Conservation (phyloP, 805 yeast genomes). For the Suhomyces prunicola region DNA sequence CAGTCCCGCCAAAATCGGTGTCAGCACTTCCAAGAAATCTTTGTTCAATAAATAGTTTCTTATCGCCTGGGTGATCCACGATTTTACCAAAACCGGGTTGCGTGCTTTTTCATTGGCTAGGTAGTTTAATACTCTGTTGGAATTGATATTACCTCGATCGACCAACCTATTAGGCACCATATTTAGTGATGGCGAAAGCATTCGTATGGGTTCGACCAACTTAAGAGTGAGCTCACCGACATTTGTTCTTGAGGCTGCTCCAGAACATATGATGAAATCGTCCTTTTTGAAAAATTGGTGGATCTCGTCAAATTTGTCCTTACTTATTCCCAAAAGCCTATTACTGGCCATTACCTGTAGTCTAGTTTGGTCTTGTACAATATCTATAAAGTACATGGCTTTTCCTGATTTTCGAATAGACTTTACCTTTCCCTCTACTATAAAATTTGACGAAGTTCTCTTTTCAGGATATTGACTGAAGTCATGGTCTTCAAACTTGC, state of each 20-base stretch:
- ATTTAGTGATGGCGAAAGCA: slow-evolving; percentile 64
- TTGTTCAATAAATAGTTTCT: slow-evolving; percentile 52
- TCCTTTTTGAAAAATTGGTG: slow-evolving; percentile 59
- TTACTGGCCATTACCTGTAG: slow-evolving; percentile 64
- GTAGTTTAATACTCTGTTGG: slow-evolving; percentile 72
- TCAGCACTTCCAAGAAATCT: slow-evolving; percentile 77
- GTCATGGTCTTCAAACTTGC: slow-evolving; percentile 21
- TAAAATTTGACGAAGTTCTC: slow-evolving; percentile 4
- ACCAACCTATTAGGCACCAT: slow-evolving; percentile 64
- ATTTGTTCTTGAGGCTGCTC: slow-evolving; percentile 71
- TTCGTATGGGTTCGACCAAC: slow-evolving; percentile 42
- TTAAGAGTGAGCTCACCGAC: slow-evolving; percentile 77
- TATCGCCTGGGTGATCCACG: slow-evolving; percentile 51
- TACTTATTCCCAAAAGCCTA: slow-evolving; percentile 41
- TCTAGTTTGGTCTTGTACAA: slow-evolving; percentile 54
- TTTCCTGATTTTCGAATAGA: slow-evolving; percentile 65
- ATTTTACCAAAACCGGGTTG: slow-evolving; percentile 48
- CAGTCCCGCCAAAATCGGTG: slow-evolving; percentile 74
- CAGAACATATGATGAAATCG: slow-evolving; percentile 64
- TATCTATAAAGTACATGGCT: slow-evolving; percentile 66
- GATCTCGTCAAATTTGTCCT: slow-evolving; percentile 38
- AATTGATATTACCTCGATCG: slow-evolving; percentile 55
- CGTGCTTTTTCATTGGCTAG: slow-evolving; percentile 54
- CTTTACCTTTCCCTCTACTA: slow-evolving; percentile 53
- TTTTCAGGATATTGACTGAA: slow-evolving; percentile 10